A percentile compares a stretch with the other conserved stretches of the same genome.
Evolutionary conservation across 768 basidiomycete species (phyloP).

Genomic region (Serendipita sp.): DNA sequence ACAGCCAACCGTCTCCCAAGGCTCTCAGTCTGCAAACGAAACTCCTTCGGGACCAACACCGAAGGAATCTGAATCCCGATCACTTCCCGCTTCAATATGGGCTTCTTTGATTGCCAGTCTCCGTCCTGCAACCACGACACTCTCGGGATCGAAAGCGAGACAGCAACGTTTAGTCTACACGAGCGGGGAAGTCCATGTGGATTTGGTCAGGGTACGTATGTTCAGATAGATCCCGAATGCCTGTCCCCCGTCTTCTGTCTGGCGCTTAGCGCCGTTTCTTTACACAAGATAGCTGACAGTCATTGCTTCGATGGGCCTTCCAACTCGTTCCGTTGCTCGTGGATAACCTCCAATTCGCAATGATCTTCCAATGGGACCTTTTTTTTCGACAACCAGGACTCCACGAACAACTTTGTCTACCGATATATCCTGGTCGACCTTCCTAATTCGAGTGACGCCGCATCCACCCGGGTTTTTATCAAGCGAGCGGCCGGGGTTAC

Average conservation of each 20-base stretch:
- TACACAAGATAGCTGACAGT: neutral
- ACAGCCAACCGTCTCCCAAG: neutral
- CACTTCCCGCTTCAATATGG: neutral
- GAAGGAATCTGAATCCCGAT: neutral
- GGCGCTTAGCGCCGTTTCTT: neutral
- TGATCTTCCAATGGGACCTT: neutral
- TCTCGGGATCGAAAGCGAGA: constrained; percentile 11
- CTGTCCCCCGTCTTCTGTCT: neutral
- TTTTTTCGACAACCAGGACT: constrained; percentile 32
- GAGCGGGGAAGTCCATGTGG: constrained; percentile 71
- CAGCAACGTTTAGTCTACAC: constrained; percentile 29
- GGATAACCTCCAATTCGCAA: neutral
- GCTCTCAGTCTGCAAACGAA: constrained; percentile 15
- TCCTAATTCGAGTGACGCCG: constrained; percentile 37
- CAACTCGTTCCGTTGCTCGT: neutral
- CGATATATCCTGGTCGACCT: constrained; percentile 65
- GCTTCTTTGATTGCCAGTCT: neutral
- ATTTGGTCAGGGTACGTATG: constrained; percentile 44
- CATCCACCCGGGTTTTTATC: neutral
- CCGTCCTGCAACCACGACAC: neutral
- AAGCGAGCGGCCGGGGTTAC: constrained; percentile 5
- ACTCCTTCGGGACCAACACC: constrained; percentile 9
- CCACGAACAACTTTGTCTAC: constrained; percentile 61
- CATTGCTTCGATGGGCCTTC: neutral
- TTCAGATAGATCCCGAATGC: neutral